Evolutionary conservation across 2,329 filamentous ascomycete genomes (phyloP), one percentile per base, ranked within the genome.

Genomic region (Cryphonectria nitschkei): DNA sequence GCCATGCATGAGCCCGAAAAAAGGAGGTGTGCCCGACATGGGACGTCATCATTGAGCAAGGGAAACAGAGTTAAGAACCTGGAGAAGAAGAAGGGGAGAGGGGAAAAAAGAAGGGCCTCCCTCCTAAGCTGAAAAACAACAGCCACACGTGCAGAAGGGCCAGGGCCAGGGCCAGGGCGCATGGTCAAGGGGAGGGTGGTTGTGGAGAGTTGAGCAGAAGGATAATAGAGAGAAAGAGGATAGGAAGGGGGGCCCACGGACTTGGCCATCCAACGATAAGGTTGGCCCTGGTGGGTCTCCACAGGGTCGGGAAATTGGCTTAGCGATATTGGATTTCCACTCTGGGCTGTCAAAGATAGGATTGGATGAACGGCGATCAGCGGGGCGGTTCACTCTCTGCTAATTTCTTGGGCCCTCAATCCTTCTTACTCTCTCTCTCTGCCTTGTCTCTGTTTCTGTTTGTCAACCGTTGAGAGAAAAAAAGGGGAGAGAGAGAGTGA

Each of bases 221-320:
- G 9, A 39, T 11, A 39, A 39, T 11, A 39, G 19, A 7, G 6
- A 50, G 26, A 50, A 9, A 46, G 43, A 46, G 16, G 16, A 50
- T 9, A 16, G 46, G 43, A 26, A 16, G 62, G 39, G 26, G 62
- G 39, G 26, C 62, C 62, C 29, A 32, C 37, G 37, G 46, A 32
- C n/a, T 19, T 56, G 67, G 54, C 67, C 67, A 63, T 13, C 54
- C 58, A 63, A 54, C 67, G 67, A 68, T 68, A 68, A 68, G 67
- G 67, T 68, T 68, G 58, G 58, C 32, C 29, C 29, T 43, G 39
- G 32, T 46, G 34, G 54, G 19, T 41, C n/a, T 26, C 32, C 14
- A 32, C 46, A 50, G 46, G 65, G 22, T 65, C 68, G 68, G 68
- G 68, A 69, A 65, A 69, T 69, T 69, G 32, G 60, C 46, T 64